Evolutionary conservation across 2,329 filamentous ascomycete genomes (phyloP).

Genomic region (Pseudopithomyces maydicus): DNA sequence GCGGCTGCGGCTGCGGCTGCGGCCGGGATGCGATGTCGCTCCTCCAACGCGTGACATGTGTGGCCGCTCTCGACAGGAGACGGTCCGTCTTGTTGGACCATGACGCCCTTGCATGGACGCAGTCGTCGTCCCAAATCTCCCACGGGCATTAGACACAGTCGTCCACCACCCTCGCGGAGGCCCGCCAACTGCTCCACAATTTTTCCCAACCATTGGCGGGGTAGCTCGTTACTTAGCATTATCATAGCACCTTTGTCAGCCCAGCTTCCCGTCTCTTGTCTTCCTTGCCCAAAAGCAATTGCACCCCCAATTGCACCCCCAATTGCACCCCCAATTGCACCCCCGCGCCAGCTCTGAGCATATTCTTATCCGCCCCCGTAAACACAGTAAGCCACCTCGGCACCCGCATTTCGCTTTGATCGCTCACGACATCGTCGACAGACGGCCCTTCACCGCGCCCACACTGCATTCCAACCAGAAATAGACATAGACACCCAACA

Average conservation of each 20-base stretch:
- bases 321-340: background rate
- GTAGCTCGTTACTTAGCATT: conserved; percentile 19
- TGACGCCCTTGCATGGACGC: too few species aligned
- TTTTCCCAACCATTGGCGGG: conserved; percentile 9
- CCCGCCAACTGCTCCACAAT: conserved; percentile 7
- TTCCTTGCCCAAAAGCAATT: conserved; percentile 14
- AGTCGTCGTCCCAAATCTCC: too few species aligned
- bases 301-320: background rate
- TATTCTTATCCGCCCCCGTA: background rate
- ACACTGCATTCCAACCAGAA: background rate
- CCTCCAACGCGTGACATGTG: too few species aligned
- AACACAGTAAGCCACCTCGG: background rate
- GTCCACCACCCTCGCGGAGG: background rate
- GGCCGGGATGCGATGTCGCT: too few species aligned
- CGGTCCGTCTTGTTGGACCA: background rate
- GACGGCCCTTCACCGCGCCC: background rate
- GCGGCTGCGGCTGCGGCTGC: too few species aligned
- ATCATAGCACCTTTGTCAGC: conserved; percentile 18
- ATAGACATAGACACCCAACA: conserved; percentile 46
- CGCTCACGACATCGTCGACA: conserved; percentile 1
- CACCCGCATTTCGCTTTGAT: background rate
- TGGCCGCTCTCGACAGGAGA: too few species aligned
- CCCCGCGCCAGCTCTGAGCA: background rate
- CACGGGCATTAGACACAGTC: too few species aligned
- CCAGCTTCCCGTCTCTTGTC: conserved; percentile 7